Evolutionary conservation across 768 basidiomycete genomes (phyloP).

Genomic region (Mycena chlorophos): DNA sequence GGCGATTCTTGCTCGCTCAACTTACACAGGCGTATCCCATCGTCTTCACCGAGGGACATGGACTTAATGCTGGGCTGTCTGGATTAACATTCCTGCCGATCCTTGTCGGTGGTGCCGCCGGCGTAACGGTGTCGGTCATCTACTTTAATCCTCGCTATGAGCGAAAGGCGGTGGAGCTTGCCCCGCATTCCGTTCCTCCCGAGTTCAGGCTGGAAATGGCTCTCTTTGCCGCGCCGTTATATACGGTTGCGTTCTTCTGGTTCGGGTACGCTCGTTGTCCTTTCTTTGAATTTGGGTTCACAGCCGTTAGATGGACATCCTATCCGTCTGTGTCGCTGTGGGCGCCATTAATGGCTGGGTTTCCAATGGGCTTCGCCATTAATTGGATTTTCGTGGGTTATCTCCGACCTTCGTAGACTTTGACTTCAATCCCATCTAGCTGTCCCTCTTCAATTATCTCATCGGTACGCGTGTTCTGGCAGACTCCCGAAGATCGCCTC

Average conservation of each 20-base stretch:
- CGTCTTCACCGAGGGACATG: constrained; percentile 53
- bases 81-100: constrained; percentile 66
- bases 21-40: constrained; percentile 49
- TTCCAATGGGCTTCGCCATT: constrained; percentile 53
- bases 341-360: constrained; percentile 53
- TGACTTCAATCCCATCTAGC: constrained; percentile 29
- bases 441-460: constrained; percentile 58
- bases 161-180: constrained; percentile 39
- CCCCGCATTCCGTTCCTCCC: constrained; percentile 57
- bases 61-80: constrained; percentile 52
- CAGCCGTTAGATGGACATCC: constrained; percentile 56
- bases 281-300: neutral
- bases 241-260: constrained; percentile 62
- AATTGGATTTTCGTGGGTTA: constrained; percentile 54
- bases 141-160: constrained; percentile 53
- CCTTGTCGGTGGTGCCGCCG: constrained; percentile 49
- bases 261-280: constrained; percentile 44
- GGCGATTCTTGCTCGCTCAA: neutral
- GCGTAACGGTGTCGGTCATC: constrained; percentile 47
- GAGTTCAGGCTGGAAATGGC: constrained; percentile 56
- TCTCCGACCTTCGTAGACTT: neutral
- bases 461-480: constrained; percentile 33
- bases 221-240: constrained; percentile 52
- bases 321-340: constrained; percentile 51
- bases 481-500: neutral